Evolutionary conservation across 768 basidiomycete species (phyloP), one percentile per base, ranked within the genome.

Genomic region (Kwoniella botswanensis): DNA sequence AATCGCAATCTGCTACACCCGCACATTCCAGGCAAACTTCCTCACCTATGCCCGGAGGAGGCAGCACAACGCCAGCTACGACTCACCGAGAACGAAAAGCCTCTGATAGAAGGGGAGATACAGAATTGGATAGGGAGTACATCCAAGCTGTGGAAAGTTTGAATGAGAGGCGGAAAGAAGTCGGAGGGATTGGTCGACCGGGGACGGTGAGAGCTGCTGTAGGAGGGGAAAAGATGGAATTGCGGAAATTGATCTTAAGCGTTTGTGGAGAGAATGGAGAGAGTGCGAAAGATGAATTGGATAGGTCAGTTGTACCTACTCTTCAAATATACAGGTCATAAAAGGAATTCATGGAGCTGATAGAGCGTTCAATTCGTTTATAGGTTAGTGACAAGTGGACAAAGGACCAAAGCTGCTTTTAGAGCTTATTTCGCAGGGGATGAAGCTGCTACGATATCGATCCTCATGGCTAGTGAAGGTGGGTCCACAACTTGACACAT

Each of bases 351-450:
- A 24, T 57, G 29, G 29, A 55, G 15, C 43, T 65, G 41, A 52
- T 63, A 6, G 57, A 9, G 26, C 57, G 24, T 9, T 18, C 22
- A 3, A 18, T 22, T 26, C 43, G n/a, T 54, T 13, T 12, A 42
- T 21, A 67, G 71, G 13, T 29, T 77, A 21, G 69, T 71, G 6
- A 56, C 70, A 50, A 77, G 75, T n/a, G 70, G 65, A 4, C 74
- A 80, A 55, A 70, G 79, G 29, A 82, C 80, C 1, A 81, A 80
- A 65, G 80, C 80, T 22, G 81, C 82, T 18, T 77, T 76, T 57
- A 72, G 78, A 65, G 82, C 82, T 1, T 79, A 78, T 63, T 82
- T 83, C 66, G 74, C 78, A 18, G 76, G 74, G 15, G 79, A 83
- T 29, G 76, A 75, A 53, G 77, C 73, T 15, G 61, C 69, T 11